Evolutionary conservation across 768 basidiomycete species (phyloP).

Genomic region (Boletus eberwhitei): DNA sequence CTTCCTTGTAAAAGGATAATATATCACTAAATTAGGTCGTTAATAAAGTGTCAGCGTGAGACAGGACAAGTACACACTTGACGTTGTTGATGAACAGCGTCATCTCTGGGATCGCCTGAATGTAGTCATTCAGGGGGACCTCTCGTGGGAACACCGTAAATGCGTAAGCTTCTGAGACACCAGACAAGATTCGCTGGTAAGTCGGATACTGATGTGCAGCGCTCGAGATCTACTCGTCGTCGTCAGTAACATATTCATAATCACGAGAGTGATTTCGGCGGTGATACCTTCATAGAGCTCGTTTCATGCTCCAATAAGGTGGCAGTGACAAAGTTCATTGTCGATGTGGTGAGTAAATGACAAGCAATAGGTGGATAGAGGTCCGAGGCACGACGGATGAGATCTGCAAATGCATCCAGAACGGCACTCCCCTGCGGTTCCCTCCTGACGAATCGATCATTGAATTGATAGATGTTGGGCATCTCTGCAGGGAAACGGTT

Average conservation of each 20-base stretch:
- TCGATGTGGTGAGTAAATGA: conserved; percentile 36
- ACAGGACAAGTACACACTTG: conserved; percentile 31
- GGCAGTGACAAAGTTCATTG: conserved; percentile 35
- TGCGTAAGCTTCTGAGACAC: conserved; percentile 32
- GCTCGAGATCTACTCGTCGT: conserved; percentile 12
- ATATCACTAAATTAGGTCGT: too few species aligned
- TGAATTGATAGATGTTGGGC: conserved; percentile 32
- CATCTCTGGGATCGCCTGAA: conserved; percentile 41
- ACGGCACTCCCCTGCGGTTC: conserved; percentile 29
- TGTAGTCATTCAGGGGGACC: conserved; percentile 24
- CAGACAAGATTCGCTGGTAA: conserved; percentile 32
- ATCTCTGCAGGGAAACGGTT: conserved; percentile 20
- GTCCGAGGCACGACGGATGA: conserved; percentile 29
- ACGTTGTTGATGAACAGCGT: conserved; percentile 30
- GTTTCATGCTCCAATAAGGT: conserved; percentile 33
- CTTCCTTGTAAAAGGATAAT: too few species aligned
- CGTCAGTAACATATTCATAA: background rate
- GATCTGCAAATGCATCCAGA: conserved; percentile 33
- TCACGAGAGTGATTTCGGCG: too few species aligned
- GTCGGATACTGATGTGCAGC: conserved; percentile 26
- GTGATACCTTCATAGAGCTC: conserved; percentile 25
- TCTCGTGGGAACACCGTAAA: too few species aligned
- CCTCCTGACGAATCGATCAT: conserved; percentile 28
- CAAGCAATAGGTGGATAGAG: conserved; percentile 29
- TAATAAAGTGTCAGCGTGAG: too few species aligned